phyloP scores from a whole-genome alignment of 768 basidiomycete genomes.

The Lyophyllum atratum region DNA sequence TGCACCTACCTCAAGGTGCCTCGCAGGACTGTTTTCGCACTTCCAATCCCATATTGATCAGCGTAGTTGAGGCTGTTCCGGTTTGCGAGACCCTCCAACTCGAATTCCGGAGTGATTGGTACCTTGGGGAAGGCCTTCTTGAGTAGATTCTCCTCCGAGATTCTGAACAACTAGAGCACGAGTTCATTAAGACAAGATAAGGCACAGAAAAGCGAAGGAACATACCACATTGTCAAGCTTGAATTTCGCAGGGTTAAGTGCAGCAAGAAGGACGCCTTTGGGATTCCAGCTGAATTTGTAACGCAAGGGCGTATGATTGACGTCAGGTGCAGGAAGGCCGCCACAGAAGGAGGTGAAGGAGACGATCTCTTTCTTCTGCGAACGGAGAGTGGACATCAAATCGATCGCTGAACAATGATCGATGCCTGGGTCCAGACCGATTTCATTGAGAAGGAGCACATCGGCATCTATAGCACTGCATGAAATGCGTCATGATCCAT shows the following conservation, averaged over 20 bases:
- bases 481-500: not conserved
- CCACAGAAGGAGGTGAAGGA: slow-evolving; percentile 93
- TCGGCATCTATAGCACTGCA: slow-evolving; percentile 58
- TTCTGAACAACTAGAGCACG: slow-evolving; percentile 40
- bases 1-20: slow-evolving; percentile 75
- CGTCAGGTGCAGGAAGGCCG: slow-evolving; percentile 82
- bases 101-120: slow-evolving; percentile 60
- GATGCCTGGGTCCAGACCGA: slow-evolving; percentile 87
- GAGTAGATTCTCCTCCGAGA: slow-evolving; percentile 59
- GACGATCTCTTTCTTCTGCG: slow-evolving; percentile 53
- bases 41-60: slow-evolving; percentile 59
- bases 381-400: slow-evolving; percentile 54
- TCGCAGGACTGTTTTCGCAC: slow-evolving; percentile 64
- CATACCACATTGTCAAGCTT: slow-evolving; percentile 58
- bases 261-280: slow-evolving; percentile 80
- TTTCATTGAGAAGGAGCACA: slow-evolving; percentile 84
- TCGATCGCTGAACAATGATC: slow-evolving; percentile 87
- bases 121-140: slow-evolving; percentile 63
- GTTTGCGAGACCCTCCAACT: slow-evolving; percentile 85
- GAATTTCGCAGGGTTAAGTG: slow-evolving; percentile 71
- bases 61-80: slow-evolving; percentile 77
- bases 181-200: not conserved
- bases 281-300: slow-evolving; percentile 97
- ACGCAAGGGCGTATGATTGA: slow-evolving; percentile 64
- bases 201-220: not conserved